Conservation (phyloP, 352 stramenopile species). For the Blastocystis sp. region DNA sequence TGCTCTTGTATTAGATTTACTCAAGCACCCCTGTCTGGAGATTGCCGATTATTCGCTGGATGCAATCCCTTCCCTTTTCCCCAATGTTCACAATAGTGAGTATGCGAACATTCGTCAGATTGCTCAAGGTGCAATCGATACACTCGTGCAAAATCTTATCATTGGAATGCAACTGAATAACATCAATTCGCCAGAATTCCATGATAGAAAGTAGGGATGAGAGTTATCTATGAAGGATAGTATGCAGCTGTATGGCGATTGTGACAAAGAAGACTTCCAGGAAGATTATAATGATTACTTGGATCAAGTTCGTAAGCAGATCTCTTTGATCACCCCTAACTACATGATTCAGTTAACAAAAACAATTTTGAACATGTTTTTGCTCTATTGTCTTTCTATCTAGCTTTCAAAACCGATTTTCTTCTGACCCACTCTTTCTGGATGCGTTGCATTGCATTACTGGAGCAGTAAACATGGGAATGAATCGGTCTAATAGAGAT, state of each 20-base stretch:
- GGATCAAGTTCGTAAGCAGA: neutral
- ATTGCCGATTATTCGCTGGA: neutral
- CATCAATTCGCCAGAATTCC: neutral
- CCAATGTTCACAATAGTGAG: neutral
- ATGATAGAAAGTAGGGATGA: neutral
- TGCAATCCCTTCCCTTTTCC: conserved; percentile 19
- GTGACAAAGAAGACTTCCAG: neutral
- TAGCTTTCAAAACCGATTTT: conserved; percentile 6
- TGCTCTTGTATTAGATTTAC: neutral
- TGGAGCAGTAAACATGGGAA: neutral
- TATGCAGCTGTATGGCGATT: neutral
- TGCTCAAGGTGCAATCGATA: neutral
- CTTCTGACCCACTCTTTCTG: neutral
- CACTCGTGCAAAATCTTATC: neutral
- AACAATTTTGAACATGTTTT: neutral
- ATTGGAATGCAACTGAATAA: conserved; percentile 19
- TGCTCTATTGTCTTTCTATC: too few species aligned
- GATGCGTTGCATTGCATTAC: conserved; percentile 9
- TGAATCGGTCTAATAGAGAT: neutral
- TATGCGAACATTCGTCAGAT: neutral
- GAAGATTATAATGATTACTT: conserved; percentile 1
- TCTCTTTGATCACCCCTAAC: neutral
- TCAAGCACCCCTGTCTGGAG: neutral
- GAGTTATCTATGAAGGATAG: neutral
- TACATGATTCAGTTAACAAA: neutral